Evolutionary conservation across 345 rosid genomes (phyloP).

Genomic region (Dimocarpus longan): DNA sequence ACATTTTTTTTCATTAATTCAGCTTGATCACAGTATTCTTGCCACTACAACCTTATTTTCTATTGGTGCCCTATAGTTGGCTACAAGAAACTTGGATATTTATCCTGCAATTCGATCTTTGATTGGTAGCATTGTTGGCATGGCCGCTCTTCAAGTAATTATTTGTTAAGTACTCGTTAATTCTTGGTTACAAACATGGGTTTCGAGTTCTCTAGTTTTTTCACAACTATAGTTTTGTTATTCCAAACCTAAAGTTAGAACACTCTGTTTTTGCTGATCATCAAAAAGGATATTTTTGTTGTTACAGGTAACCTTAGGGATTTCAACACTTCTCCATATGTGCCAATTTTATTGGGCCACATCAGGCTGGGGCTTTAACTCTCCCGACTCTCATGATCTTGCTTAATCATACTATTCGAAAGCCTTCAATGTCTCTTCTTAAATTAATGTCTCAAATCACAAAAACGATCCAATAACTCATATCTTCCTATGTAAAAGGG

Average conservation of each 20-base stretch:
- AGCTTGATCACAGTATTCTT: too few relatives aligned
- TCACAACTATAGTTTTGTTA: not conserved
- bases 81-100: too few relatives aligned
- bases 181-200: too few relatives aligned
- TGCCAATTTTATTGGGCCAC: conserved; percentile 85
- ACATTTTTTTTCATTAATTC: too few relatives aligned
- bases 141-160: too few relatives aligned
- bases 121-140: too few relatives aligned
- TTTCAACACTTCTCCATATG: conserved; percentile 86
- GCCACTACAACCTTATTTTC: too few relatives aligned
- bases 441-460: conserved; percentile 75
- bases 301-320: conserved; percentile 76
- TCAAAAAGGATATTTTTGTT: not conserved
- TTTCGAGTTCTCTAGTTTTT: not conserved
- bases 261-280: not conserved
- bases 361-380: conserved; percentile 87
- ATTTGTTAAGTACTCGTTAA: too few relatives aligned
- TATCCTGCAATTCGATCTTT: too few relatives aligned
- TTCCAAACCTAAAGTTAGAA: not conserved
- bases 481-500: too few relatives aligned
- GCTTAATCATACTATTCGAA: conserved; percentile 81
- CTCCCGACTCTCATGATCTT: conserved; percentile 71
- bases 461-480: conserved; percentile 31
- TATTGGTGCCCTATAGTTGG: too few relatives aligned
- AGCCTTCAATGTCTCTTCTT: conserved; percentile 68